Base-by-base conservation (phyloP, 768 basidiomycete species). In the Lepiota brunneoincarnata region DNA sequence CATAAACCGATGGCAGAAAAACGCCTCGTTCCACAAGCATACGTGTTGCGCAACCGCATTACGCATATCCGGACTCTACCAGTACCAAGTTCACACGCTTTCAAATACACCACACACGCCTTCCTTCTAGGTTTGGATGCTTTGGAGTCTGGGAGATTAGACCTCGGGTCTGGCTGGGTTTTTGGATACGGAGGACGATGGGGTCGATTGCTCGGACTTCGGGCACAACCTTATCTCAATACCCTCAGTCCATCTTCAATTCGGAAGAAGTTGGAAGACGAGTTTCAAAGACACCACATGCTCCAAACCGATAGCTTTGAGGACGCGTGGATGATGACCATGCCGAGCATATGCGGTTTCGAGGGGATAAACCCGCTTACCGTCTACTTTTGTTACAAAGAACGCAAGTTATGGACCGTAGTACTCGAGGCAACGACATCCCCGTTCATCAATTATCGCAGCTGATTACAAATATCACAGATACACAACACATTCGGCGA, bases 401-500 rank as follows among this genome's bases (percentile, higher is more conserved):
- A 63, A 4, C 65, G 59, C 0, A 38, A 42, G 4, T 61, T 81
- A 24, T 75, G 74, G 67, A 55, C 76, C 18, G 65, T 75, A 15
- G 72, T 89, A 0, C 67, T 89, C 2, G 87, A 89, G 73, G 85
- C 86, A 42, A 31, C 72, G 50, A 4, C 5, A 10, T 42, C 26
- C 41, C 24, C 51, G 26, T 51, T 41, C 15, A 18, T 51, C 4
- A 42, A 31, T 11, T 23, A 21, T 28, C 7, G 31, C 34, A 3
- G 7, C 23, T 10, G 37, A 10, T 26, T 26, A 2, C 17, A 51
- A 42, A 17, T 49, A 9, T 28, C 51, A 9, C 48, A 84, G 83
- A 77, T 84, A 6, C 87, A 89, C 61, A 89, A 88, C 62, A 88
- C 86, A 0, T 89, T 89, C 61, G 84, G 83, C 4, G 86, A 89